These are phyloP conservation scores for Colletotrichum incanum DNA, from an alignment of 2,329 filamentous ascomycete species.

Conservation along the genomic window DNA sequence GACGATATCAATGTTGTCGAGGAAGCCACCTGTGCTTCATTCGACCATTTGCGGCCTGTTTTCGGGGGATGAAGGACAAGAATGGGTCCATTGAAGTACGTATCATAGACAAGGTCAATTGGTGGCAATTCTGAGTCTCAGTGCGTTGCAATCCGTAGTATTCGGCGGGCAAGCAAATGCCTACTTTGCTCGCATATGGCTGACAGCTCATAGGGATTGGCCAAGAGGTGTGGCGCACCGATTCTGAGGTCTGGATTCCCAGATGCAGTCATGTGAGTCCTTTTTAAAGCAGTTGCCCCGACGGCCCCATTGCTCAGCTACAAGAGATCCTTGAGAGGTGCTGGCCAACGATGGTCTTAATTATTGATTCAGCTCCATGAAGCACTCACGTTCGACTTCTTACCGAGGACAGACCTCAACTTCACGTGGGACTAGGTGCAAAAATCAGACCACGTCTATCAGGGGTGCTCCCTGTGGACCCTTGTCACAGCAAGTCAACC, in stretches of 20 bases:
- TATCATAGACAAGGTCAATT: too few relatives aligned
- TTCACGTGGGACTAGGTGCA: not conserved
- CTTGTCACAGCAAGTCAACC: constrained; percentile 7
- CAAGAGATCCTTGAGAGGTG: not conserved
- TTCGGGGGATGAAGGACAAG: too few relatives aligned
- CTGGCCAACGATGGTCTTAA: not conserved
- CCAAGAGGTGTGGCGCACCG: not conserved
- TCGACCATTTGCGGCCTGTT: too few relatives aligned
- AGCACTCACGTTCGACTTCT: not conserved
- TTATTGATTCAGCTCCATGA: not conserved
- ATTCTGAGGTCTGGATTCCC: not conserved
- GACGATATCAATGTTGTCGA: too few relatives aligned
- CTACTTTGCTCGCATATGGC: not conserved
- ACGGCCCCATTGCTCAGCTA: not conserved
- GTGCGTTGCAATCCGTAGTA: too few relatives aligned
- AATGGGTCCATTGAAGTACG: too few relatives aligned
- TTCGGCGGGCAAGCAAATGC: not conserved
- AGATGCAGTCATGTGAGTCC: not conserved
- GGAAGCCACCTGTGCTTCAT: too few relatives aligned
- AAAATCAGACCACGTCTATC: constrained; percentile 7
- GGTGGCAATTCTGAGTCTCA: too few relatives aligned
- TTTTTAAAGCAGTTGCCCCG: not conserved
- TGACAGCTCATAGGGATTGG: not conserved
- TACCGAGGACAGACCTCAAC: not conserved
- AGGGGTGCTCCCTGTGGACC: not conserved